Evolutionary conservation across 805 yeast species (phyloP), one percentile per base, ranked within the genome.

Genomic region (Pichia paraexigua): DNA sequence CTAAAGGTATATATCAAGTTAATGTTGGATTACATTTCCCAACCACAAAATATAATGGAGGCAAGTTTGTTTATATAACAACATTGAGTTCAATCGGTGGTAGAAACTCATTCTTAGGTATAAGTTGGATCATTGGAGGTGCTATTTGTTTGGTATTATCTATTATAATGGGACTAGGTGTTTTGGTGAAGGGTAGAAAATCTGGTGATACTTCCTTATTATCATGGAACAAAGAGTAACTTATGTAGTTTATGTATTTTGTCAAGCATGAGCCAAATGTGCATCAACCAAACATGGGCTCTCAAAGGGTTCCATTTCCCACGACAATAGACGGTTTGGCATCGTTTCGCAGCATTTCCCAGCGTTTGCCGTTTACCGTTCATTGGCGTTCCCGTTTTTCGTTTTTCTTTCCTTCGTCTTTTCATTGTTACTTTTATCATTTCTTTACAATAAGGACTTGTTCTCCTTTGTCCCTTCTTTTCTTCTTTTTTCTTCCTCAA

Each of bases 31-130:
- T 86, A 55, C 90, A 87, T 59, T 87, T 86, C 81, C 95, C 95
- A 6, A 92, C 86, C 2, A 70, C 72, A 24, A 81, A 78, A 37
- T 87, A 75, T 64, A 70, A 81, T 8, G 92, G 92, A 50, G 76
- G 78, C 51, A 87, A 87, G 65, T 79, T 76, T 51, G 66, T 87
- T 25, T 86, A 79, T 60, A 57, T 87, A 27, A 77, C 87, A 5
- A 88, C 88, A 42, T 76, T 87, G 54, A 81, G 88, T 2, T 82
- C 78, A 6, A 76, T 83, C 56, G 95, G 95, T 17, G 92, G 94
- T 24, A 83, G 82, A 66, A 87, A 87, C 65, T 64, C 75, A 41
- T 86, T 86, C 61, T 68, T 87, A 57, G 95, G 94, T 32, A 74
- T 80, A 48, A 72, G 80, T 41, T 87, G 91, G 85, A 76, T 87